A percentile compares a stretch with the other conserved stretches of the same genome.
Conservation (phyloP, 1,284 basidiomycete genomes). For the Phenoliferia sp. region DNA sequence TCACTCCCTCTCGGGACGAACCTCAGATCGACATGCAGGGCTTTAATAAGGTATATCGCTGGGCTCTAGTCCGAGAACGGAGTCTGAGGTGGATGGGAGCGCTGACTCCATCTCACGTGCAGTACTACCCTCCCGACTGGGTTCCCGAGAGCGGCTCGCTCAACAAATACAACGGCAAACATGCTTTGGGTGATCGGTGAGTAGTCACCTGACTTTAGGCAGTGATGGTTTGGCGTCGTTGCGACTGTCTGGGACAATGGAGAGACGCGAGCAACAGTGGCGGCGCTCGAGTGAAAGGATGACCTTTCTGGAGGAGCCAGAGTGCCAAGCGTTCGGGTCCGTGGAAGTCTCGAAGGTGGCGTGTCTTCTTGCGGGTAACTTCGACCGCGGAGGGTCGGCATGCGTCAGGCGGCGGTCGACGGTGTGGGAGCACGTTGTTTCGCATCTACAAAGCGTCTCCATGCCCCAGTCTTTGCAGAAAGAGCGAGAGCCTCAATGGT, state of each 20-base stretch:
- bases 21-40: slow-evolving; percentile 46
- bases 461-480: too few species aligned
- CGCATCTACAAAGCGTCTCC: too few species aligned
- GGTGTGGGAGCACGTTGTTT: too few species aligned
- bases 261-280: background rate
- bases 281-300: background rate
- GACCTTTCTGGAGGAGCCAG: too few species aligned
- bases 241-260: background rate
- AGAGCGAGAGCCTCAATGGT: too few species aligned
- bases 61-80: accelerated
- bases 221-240: background rate
- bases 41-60: slow-evolving; percentile 40
- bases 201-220: too few species aligned
- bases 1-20: background rate
- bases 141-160: slow-evolving; percentile 73
- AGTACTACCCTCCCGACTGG: slow-evolving; percentile 92
- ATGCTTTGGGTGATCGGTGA: slow-evolving; percentile 53
- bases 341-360: too few species aligned
- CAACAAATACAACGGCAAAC: slow-evolving; percentile 77
- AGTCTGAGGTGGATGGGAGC: background rate
- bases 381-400: too few species aligned
- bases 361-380: too few species aligned
- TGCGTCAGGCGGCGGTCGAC: too few species aligned
- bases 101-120: slow-evolving; percentile 53
- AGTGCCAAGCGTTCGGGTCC: too few species aligned